These are phyloP conservation scores for Candida verbasci DNA, from an alignment of 805 yeast species.

Conservation along the genomic window DNA sequence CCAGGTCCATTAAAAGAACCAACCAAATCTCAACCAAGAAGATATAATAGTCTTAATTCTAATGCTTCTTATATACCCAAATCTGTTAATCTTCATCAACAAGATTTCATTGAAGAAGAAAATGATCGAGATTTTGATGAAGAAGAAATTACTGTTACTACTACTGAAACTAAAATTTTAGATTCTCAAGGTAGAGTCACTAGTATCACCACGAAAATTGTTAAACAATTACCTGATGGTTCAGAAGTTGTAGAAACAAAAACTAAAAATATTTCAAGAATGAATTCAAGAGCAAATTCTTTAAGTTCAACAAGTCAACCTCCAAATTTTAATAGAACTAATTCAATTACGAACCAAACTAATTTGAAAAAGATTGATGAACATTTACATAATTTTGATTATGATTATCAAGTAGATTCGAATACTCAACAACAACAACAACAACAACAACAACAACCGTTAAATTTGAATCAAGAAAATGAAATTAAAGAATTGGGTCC, in stretches of 20 bases:
- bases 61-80: conserved; percentile 5
- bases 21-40: conserved; percentile 11
- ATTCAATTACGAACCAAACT: conserved; percentile 17
- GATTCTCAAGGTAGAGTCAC: conserved; percentile 37
- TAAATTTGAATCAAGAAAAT: conserved; percentile 1
- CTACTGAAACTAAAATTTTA: conserved; percentile 38
- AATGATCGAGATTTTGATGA: conserved; percentile 11
- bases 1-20: conserved; percentile 18
- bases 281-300: conserved; percentile 30
- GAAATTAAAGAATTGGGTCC: conserved; percentile 6
- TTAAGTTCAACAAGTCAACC: conserved; percentile 10
- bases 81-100: neutral
- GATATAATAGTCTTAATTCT: conserved; percentile 17
- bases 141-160: conserved; percentile 25
- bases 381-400: conserved; percentile 40
- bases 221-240: conserved; percentile 37
- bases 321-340: conserved; percentile 13
- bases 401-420: conserved; percentile 33
- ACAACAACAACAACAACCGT: conserved; percentile 2
- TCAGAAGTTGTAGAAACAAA: conserved; percentile 40
- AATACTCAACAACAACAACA: conserved; percentile 5
- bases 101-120: conserved; percentile 2
- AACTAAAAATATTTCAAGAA: conserved; percentile 35
- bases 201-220: conserved; percentile 37
- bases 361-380: conserved; percentile 37